These are phyloP conservation scores for Fusarium palustre DNA, from an alignment of 2,329 filamentous ascomycete species.

Conservation along the genomic window DNA sequence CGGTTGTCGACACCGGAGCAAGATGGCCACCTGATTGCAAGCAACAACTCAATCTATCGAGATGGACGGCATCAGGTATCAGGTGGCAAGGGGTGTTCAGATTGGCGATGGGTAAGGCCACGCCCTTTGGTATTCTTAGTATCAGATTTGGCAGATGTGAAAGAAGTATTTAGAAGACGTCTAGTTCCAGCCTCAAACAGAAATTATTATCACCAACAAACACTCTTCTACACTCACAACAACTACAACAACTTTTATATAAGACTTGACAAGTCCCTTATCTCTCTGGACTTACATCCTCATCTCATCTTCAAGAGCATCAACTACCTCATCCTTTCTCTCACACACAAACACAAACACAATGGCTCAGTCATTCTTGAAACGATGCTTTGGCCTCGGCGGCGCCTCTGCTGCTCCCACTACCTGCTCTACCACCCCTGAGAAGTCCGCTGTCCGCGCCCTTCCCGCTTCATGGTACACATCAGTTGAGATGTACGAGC, in stretches of 20 bases:
- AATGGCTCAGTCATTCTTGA: conserved; percentile 49
- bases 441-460: conserved; percentile 49
- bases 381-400: conserved; percentile 55
- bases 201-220: conserved; percentile 32
- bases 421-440: conserved; percentile 13
- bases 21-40: conserved; percentile 36
- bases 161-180: conserved; percentile 41
- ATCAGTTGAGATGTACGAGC: conserved; percentile 65
- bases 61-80: conserved; percentile 28
- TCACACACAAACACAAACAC: conserved; percentile 21
- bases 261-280: conserved; percentile 20
- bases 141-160: conserved; percentile 22
- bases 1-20: conserved; percentile 23
- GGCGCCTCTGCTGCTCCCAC: conserved; percentile 40
- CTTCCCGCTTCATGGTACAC: conserved; percentile 65
- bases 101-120: conserved; percentile 20
- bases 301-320: conserved; percentile 18
- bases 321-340: conserved; percentile 7
- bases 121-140: conserved; percentile 33
- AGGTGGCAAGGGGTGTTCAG: conserved; percentile 39
- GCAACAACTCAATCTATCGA: conserved; percentile 38
- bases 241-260: conserved; percentile 24
- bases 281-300: conserved; percentile 4
- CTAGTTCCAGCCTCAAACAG: conserved; percentile 32
- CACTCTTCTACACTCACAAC: conserved; percentile 20